Conservation (phyloP, 805 yeast genomes). For the Isabelozyma rhagii region DNA sequence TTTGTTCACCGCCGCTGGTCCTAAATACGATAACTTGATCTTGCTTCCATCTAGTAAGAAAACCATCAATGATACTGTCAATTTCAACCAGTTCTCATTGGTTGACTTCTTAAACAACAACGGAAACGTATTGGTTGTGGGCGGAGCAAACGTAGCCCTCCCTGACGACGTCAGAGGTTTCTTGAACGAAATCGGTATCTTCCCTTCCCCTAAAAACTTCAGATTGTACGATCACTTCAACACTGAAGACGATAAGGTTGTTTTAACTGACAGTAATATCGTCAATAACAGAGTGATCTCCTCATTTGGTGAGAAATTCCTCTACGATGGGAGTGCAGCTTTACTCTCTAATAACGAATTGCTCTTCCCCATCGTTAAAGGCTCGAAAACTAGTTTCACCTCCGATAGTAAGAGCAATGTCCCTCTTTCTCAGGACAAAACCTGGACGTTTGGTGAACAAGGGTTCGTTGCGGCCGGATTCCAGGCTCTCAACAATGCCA, state of each 20-base stretch:
- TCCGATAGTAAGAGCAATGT: constrained; percentile 39
- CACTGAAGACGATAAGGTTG: constrained; percentile 24
- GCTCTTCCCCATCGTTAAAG: constrained; percentile 66
- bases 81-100: constrained; percentile 38
- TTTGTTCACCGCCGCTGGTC: constrained; percentile 21
- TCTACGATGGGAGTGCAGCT: constrained; percentile 60
- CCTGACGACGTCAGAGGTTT: constrained; percentile 54
- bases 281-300: constrained; percentile 8
- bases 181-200: constrained; percentile 77
- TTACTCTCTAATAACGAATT: constrained; percentile 65
- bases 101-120: constrained; percentile 61
- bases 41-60: constrained; percentile 36
- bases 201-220: constrained; percentile 75
- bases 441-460: constrained; percentile 83
- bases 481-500: constrained; percentile 76
- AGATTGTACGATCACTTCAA: constrained; percentile 64
- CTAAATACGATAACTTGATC: constrained; percentile 26
- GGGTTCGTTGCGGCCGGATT: constrained; percentile 72
- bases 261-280: constrained; percentile 28
- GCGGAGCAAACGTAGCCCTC: constrained; percentile 34
- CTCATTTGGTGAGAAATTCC: constrained; percentile 2
- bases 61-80: constrained; percentile 24
- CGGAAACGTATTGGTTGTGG: constrained; percentile 73
- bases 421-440: constrained; percentile 40
- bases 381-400: constrained; percentile 64